These are phyloP conservation scores for Sugiyamaella smithiae DNA, from an alignment of 805 yeast genomes.

Conservation along the genomic window DNA sequence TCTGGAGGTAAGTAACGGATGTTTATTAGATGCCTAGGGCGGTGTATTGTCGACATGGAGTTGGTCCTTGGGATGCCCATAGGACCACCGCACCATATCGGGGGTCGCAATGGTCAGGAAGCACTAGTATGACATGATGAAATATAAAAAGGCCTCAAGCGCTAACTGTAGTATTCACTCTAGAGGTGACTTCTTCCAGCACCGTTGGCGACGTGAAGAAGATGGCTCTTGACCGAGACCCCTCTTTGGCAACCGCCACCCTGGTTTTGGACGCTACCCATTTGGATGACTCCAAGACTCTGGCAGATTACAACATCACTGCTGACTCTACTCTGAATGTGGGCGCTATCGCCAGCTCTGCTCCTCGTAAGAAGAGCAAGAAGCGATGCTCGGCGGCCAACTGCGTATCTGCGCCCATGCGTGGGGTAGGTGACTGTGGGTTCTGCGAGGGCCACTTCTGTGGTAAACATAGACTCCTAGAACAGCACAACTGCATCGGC, in stretches of 20 bases:
- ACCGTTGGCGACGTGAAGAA: constrained; percentile 35
- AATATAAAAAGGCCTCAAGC: not conserved
- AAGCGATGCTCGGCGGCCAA: constrained; percentile 50
- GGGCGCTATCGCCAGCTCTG: constrained; percentile 18
- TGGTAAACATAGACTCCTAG: constrained; percentile 81
- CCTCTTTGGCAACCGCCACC: constrained; percentile 26
- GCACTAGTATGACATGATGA: not conserved
- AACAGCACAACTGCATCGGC: constrained; percentile 78
- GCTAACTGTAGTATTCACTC: constrained; percentile 1
- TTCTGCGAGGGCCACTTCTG: constrained; percentile 84
- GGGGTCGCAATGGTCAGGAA: not conserved
- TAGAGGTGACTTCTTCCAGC: constrained; percentile 26
- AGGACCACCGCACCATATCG: not conserved
- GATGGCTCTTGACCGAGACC: constrained; percentile 30
- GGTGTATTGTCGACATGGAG: not conserved
- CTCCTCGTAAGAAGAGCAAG: constrained; percentile 34
- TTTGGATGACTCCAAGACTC: constrained; percentile 33
- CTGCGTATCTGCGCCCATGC: constrained; percentile 63
- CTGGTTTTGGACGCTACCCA: constrained; percentile 29
- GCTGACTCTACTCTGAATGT: constrained; percentile 29
- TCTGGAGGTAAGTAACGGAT: constrained; percentile 1
- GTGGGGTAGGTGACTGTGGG: constrained; percentile 76
- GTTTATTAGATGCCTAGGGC: not conserved
- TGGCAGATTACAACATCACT: constrained; percentile 29
- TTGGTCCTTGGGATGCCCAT: not conserved